These are phyloP conservation scores for Phialemoniopsis sp. DNA, from an alignment of 2,329 filamentous ascomycete species.

Conservation along the genomic window DNA sequence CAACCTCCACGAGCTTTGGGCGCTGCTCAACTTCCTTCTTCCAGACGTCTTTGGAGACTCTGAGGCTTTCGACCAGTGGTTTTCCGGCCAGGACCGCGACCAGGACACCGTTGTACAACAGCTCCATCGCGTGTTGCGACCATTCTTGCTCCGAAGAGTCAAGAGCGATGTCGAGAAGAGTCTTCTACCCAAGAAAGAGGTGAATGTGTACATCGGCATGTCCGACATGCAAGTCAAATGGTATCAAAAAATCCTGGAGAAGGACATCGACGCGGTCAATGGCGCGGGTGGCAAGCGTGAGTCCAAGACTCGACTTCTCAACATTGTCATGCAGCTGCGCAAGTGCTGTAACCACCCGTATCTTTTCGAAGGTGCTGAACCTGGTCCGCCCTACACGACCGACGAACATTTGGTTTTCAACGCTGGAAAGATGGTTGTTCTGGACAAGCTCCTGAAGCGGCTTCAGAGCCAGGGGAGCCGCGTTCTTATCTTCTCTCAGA, in stretches of 20 bases:
- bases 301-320: constrained; percentile 92
- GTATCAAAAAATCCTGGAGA: constrained; percentile 98
- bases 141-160: constrained; percentile 91
- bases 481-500: constrained; percentile 98
- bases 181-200: constrained; percentile 91
- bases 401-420: constrained; percentile 95
- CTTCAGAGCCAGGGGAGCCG: constrained; percentile 84
- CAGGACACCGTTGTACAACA: constrained; percentile 96
- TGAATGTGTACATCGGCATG: constrained; percentile 97
- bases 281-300: constrained; percentile 94
- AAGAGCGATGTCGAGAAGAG: constrained; percentile 99
- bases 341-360: constrained; percentile 99
- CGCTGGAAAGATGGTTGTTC: constrained; percentile 93
- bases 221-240: constrained; percentile 98
- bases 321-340: constrained; percentile 98
- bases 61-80: constrained; percentile 97
- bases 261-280: constrained; percentile 98
- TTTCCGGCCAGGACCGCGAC: constrained; percentile 83
- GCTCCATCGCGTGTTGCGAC: constrained; percentile 85
- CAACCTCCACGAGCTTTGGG: constrained; percentile 97
- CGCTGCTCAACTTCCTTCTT: constrained; percentile 93
- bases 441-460: constrained; percentile 84
- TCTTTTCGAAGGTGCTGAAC: constrained; percentile 94
- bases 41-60: constrained; percentile 97
- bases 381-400: constrained; percentile 94